Conservation (phyloP, 2,329 filamentous ascomycete species). For the Ophiostoma ips region DNA sequence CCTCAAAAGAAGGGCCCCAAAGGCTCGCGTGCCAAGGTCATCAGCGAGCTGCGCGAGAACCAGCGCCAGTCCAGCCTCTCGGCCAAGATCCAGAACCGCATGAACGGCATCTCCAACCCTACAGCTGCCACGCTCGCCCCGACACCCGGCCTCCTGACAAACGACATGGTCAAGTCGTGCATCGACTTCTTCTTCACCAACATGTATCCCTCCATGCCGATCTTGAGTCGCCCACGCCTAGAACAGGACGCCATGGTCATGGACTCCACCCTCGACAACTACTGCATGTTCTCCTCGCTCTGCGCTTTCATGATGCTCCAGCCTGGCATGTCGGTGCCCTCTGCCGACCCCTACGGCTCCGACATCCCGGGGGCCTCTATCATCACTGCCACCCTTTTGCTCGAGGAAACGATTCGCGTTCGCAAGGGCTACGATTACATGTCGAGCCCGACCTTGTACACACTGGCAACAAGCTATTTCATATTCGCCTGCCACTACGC, state of each 20-base stretch:
- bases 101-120: constrained; percentile 39
- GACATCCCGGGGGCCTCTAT: constrained; percentile 46
- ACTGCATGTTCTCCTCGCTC: constrained; percentile 50
- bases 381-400: constrained; percentile 48
- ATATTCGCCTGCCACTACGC: constrained; percentile 60
- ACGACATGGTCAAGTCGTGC: constrained; percentile 51
- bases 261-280: constrained; percentile 48
- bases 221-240: constrained; percentile 43
- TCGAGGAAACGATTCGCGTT: constrained; percentile 54
- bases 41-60: constrained; percentile 56
- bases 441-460: constrained; percentile 40
- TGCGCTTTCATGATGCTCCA: constrained; percentile 57
- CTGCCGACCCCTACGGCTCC: constrained; percentile 39
- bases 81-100: constrained; percentile 44
- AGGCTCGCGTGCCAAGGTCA: constrained; percentile 60
- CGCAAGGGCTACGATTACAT: constrained; percentile 49
- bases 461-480: constrained; percentile 63
- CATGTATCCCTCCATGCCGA: constrained; percentile 50
- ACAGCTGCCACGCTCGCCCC: constrained; percentile 31
- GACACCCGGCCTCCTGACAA: constrained; percentile 45
- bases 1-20: constrained; percentile 67
- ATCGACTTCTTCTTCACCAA: constrained; percentile 55
- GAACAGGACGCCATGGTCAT: constrained; percentile 46
- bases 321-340: constrained; percentile 45
- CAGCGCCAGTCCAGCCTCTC: constrained; percentile 53